Conservation (phyloP, 2,329 filamentous ascomycete genomes). For the Talaromyces sp. region DNA sequence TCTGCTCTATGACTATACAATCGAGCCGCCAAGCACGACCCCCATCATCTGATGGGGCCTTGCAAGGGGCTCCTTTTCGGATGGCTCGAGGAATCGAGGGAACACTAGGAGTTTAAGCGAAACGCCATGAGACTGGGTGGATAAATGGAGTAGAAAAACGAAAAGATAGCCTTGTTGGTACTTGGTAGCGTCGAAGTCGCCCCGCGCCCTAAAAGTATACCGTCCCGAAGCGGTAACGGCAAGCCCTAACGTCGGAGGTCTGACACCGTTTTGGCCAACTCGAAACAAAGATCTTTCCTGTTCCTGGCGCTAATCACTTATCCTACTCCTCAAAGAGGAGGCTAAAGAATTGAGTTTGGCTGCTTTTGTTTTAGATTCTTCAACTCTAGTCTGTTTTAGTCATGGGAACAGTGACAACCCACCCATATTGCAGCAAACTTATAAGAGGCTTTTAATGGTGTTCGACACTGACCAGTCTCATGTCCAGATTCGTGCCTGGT, state of each 20-base stretch:
- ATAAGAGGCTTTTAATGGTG: not conserved
- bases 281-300: slow-evolving; percentile 5
- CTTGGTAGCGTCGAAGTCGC: not conserved
- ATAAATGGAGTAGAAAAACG: not conserved
- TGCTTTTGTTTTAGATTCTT: slow-evolving; percentile 3
- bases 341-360: not conserved
- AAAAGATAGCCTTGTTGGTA: not conserved
- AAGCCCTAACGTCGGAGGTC: not conserved
- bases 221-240: not conserved
- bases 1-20: not conserved
- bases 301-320: slow-evolving; percentile 5
- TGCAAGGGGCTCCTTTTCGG: not conserved
- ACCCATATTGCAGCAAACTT: not conserved
- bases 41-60: not conserved
- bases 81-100: not conserved
- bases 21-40: not conserved
- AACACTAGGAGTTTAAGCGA: not conserved
- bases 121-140: not conserved
- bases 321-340: not conserved
- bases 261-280: slow-evolving; percentile 3
- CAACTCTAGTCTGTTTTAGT: not conserved
- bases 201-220: not conserved
- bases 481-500: not conserved
- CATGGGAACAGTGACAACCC: not conserved
- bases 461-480: not conserved